phyloP scores from a whole-genome alignment of 768 basidiomycete genomes.

The Russula dissimulans region DNA sequence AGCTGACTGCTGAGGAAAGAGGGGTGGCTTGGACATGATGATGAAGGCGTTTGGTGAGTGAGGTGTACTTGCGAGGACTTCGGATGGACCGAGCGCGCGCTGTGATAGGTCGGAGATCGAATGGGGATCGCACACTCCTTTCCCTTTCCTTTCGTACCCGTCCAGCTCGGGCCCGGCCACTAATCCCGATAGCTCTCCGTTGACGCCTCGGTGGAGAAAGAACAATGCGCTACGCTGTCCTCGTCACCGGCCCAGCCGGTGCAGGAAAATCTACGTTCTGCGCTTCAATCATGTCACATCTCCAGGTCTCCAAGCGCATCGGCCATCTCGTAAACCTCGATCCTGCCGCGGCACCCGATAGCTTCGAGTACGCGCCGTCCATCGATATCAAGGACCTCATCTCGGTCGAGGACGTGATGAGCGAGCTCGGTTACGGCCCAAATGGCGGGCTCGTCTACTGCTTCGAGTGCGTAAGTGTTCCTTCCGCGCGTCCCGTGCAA shows the following conservation, averaged over 20 bases:
- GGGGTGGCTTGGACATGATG: conserved; percentile 40
- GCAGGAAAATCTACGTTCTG: conserved; percentile 97
- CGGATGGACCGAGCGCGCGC: neutral
- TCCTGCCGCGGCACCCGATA: conserved; percentile 78
- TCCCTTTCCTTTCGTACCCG: too few species aligned
- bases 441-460: conserved; percentile 97
- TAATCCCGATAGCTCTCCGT: neutral
- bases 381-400: conserved; percentile 94
- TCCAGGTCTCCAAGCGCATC: conserved; percentile 68
- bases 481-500: neutral
- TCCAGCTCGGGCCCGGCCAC: too few species aligned
- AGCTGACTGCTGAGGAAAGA: conserved; percentile 58
- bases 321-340: conserved; percentile 96
- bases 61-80: neutral
- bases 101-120: conserved; percentile 3
- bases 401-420: conserved; percentile 92
- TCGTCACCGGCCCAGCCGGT: conserved; percentile 93
- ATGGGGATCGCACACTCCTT: neutral
- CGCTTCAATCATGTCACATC: conserved; percentile 79
- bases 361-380: conserved; percentile 85
- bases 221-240: conserved; percentile 72
- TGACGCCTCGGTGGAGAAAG: neutral
- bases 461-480: conserved; percentile 87
- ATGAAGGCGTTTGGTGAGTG: neutral
- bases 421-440: conserved; percentile 88